Conservation (phyloP, 108 stramenopile genomes). For the Cyclostephanos tholiformis region DNA sequence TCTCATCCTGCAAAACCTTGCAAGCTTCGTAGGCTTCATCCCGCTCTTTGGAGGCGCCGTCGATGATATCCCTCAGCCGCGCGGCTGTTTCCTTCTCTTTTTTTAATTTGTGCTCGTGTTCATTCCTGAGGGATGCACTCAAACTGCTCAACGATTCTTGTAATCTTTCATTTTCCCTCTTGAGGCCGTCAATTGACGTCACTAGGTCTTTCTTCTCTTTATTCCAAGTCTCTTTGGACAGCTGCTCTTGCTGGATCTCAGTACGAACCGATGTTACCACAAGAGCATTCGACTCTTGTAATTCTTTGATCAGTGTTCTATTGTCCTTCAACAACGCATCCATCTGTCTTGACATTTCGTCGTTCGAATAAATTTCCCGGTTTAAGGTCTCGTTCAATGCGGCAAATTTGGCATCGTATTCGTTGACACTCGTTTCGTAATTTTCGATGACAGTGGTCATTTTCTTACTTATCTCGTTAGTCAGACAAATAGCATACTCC, state of each 20-base stretch:
- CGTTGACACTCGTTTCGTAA: slow-evolving; percentile 18
- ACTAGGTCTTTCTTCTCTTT: slow-evolving; percentile 12
- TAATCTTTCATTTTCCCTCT: slow-evolving; percentile 18
- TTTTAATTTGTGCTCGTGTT: slow-evolving; percentile 1
- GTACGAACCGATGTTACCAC: slow-evolving; percentile 17
- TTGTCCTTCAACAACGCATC: slow-evolving; percentile 17
- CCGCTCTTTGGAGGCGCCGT: slow-evolving; percentile 19
- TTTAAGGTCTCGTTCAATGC: slow-evolving; percentile 4
- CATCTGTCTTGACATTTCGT: slow-evolving; percentile 10
- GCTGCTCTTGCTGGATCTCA: slow-evolving; percentile 25
- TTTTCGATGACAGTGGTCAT: slow-evolving; percentile 12
- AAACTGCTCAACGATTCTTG: slow-evolving; percentile 11
- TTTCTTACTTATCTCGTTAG: slow-evolving; percentile 20
- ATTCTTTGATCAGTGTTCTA: slow-evolving; percentile 6
- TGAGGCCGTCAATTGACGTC: neutral
- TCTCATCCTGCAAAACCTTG: slow-evolving; percentile 24
- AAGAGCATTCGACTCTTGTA: slow-evolving; percentile 17
- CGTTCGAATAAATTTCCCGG: slow-evolving; percentile 1
- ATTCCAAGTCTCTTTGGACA: slow-evolving; percentile 2
- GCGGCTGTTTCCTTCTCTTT: slow-evolving; percentile 13
- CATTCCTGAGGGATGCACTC: slow-evolving; percentile 23
- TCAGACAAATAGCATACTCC: slow-evolving; percentile 19
- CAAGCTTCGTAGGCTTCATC: slow-evolving; percentile 26
- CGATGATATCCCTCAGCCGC: slow-evolving; percentile 22
- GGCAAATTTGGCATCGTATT: slow-evolving; percentile 15